Base-by-base conservation (phyloP, 306 rosid genomes). In the Begonia loranthoides region DNA sequence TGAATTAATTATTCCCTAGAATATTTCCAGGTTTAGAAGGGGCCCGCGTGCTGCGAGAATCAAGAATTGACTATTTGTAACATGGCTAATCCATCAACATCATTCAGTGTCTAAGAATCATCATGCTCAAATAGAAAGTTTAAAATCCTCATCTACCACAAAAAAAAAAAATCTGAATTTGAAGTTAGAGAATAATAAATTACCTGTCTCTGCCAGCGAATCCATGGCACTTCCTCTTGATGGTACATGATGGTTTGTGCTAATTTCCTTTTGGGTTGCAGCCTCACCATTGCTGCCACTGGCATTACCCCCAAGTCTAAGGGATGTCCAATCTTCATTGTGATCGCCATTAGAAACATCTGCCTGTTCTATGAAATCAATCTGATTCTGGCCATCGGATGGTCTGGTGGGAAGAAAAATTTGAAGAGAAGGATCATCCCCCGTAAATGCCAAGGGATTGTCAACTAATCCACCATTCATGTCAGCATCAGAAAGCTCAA, bases 371-470 rank as follows among this genome's bases (percentile, higher is more conserved):
- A 84, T 83, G 67, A 79, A 65, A 67, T 86, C 79, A 55, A 82
- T 74, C 67, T 74, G 96, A 55, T 64, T 34, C 15, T 78, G 70
- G 45, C 75, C 82, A 58, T 70, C 92, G 4, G 74, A 75, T 16
- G 96, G 99, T 63, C 75, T 83, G 15, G 99, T 76, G 55, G 99
- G 99, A 62, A 92, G 99, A 80, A 92, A 92, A 43, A 92, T 83
- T 72, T 92, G 88, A 59, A 92, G 99, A 6, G 99, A 73, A 41
- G 94, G 96, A 66, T 92, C 99, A 45, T 86, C 82, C 56, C 93
- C 82, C 22, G 79, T 62, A 80, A 86, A 80, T 47, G 93, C 79
- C 71, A 92, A 65, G n/a, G 94, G 84, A 70, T 92, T 83, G 68
- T 92, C 94, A 60, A 92, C 94, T 63, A 92, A 83, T 33, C 93